Conservation (phyloP, 2,329 filamentous ascomycete species). For the Stagonosporopsis chrysanthemi region DNA sequence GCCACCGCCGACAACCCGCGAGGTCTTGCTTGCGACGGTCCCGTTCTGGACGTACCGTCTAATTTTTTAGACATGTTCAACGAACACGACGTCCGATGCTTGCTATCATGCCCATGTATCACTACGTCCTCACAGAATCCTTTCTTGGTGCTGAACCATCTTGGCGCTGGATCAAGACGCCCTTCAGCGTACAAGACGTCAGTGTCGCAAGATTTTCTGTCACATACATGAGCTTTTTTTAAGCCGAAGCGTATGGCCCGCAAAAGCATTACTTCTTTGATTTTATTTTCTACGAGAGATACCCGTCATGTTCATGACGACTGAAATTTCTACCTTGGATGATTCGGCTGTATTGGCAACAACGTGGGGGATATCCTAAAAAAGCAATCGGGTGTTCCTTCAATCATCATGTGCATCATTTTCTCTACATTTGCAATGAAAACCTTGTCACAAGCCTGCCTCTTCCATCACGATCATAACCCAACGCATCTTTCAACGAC, state of each 20-base stretch:
- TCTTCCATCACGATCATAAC: too few relatives aligned
- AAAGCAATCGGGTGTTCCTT: background rate
- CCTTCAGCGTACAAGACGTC: constrained; percentile 7
- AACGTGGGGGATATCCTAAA: background rate
- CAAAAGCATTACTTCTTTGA: background rate
- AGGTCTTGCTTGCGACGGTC: background rate
- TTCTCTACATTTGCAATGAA: background rate
- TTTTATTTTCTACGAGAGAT: background rate
- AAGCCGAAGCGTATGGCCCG: background rate
- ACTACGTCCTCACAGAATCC: background rate
- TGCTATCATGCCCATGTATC: background rate
- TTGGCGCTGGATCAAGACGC: constrained; percentile 1
- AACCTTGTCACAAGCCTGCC: background rate
- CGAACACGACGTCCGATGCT: background rate
- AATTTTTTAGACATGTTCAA: background rate
- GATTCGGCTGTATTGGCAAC: background rate
- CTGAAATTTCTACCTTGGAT: background rate
- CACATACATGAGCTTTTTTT: constrained; percentile 1
- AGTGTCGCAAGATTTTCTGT: background rate
- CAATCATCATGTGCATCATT: background rate
- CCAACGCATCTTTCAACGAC: background rate
- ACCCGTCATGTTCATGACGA: background rate
- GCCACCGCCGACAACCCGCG: background rate
- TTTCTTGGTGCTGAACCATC: background rate
- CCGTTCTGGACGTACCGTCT: background rate